A percentile compares a stretch with the other conserved stretches of the same genome.
Conservation (phyloP, 164 flowering plant genomes). For the Santalum album region DNA sequence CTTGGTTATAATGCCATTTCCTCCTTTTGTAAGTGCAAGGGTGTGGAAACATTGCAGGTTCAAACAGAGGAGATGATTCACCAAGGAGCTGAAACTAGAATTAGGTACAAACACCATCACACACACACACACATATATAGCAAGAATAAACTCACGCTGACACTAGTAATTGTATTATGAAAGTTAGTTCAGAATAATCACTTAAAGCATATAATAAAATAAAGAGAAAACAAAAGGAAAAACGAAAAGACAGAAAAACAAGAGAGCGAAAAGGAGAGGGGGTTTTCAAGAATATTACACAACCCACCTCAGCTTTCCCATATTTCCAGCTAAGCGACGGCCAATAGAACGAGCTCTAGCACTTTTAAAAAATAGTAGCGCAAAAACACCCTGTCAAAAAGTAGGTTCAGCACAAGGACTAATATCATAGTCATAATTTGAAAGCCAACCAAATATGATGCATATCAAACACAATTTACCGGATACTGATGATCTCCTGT, state of each 20-base stretch:
- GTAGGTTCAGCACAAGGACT: neutral
- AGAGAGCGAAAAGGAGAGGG: too few species aligned
- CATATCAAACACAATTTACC: constrained; percentile 29
- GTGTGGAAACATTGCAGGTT: too few species aligned
- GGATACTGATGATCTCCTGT: constrained; percentile 82
- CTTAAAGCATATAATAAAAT: too few species aligned
- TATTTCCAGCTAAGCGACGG: constrained; percentile 62
- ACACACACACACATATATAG: too few species aligned
- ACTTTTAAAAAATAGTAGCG: constrained; percentile 69
- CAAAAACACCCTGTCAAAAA: constrained; percentile 76
- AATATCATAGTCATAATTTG: neutral
- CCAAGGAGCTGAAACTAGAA: too few species aligned
- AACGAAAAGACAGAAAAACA: neutral
- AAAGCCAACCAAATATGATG: neutral
- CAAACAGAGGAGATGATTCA: too few species aligned
- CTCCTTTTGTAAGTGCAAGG: too few species aligned
- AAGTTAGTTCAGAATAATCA: too few species aligned
- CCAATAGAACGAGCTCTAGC: constrained; percentile 73
- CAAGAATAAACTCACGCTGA: too few species aligned
- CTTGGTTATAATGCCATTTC: too few species aligned
- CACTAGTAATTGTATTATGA: too few species aligned
- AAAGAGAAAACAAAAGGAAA: neutral
- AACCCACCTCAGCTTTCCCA: constrained; percentile 79
- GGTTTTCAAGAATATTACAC: neutral
- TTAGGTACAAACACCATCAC: too few species aligned